These are phyloP conservation scores for Phytophthora cryptogea DNA, from an alignment of 352 stramenopile species.

Conservation along the genomic window DNA sequence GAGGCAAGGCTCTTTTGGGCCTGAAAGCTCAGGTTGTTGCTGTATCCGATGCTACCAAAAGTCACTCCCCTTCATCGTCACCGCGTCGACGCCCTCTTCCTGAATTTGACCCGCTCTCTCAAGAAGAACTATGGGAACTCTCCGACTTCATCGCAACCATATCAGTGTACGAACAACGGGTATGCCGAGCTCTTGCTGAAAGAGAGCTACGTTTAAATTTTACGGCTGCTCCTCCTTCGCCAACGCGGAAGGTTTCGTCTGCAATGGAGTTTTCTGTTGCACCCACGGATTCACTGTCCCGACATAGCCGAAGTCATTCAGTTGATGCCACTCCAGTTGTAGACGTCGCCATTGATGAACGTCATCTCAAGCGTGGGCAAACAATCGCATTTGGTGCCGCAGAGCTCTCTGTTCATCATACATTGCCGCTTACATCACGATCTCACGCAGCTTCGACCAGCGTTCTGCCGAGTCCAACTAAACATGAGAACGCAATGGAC, in stretches of 20 bases:
- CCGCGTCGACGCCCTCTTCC: constrained; percentile 17
- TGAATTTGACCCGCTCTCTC: constrained; percentile 43
- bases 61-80: constrained; percentile 14
- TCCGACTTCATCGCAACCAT: constrained; percentile 65
- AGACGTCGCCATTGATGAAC: constrained; percentile 37
- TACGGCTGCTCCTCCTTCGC: constrained; percentile 28
- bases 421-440: constrained; percentile 25
- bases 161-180: constrained; percentile 50
- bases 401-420: constrained; percentile 12
- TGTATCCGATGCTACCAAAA: constrained; percentile 2
- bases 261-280: constrained; percentile 28
- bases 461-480: constrained; percentile 27
- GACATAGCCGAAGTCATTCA: constrained; percentile 31
- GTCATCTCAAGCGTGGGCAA: constrained; percentile 36
- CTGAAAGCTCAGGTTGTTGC: constrained; percentile 9
- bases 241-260: constrained; percentile 27
- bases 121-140: constrained; percentile 62
- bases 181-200: constrained; percentile 48
- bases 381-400: constrained; percentile 24
- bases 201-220: constrained; percentile 47
- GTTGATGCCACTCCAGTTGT: constrained; percentile 22
- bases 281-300: constrained; percentile 12
- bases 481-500: constrained; percentile 12
- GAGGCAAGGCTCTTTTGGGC: constrained; percentile 28
- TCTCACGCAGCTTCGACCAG: constrained; percentile 24